A percentile compares a stretch with the other conserved stretches of the same genome.
phyloP scores from a whole-genome alignment of 495 filamentous ascomycete genomes.

The Neurospora tetrasperma region DNA sequence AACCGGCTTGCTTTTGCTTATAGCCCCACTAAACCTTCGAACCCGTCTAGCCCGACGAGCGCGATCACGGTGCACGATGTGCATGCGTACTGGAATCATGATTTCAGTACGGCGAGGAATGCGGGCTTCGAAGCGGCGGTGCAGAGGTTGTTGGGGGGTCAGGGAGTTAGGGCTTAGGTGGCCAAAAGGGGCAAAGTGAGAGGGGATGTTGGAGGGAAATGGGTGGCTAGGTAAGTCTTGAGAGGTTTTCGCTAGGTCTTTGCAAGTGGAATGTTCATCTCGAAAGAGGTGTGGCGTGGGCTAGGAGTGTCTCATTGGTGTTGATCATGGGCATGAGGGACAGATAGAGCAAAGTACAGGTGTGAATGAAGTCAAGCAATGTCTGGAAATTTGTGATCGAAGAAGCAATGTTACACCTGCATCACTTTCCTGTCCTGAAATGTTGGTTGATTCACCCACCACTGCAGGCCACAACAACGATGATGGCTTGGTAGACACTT shows the following conservation, averaged over 20 bases:
- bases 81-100: slow-evolving; percentile 34
- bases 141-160: slow-evolving; percentile 1
- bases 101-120: slow-evolving; percentile 30
- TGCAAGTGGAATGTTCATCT: background rate
- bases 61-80: slow-evolving; percentile 29
- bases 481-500: background rate
- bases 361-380: background rate
- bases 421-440: background rate
- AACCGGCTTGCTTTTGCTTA: slow-evolving; percentile 38
- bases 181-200: background rate
- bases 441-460: background rate
- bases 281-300: background rate
- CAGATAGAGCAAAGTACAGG: background rate
- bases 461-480: background rate
- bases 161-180: background rate
- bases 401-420: background rate
- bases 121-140: slow-evolving; percentile 25
- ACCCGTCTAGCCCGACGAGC: slow-evolving; percentile 22
- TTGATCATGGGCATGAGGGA: background rate
- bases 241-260: background rate
- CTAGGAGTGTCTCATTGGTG: background rate
- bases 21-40: slow-evolving; percentile 20
- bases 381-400: background rate
- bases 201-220: background rate
- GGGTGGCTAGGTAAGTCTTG: background rate